Evolutionary conservation across 441 rosid species (phyloP).

Genomic region (Daphne laureola): DNA sequence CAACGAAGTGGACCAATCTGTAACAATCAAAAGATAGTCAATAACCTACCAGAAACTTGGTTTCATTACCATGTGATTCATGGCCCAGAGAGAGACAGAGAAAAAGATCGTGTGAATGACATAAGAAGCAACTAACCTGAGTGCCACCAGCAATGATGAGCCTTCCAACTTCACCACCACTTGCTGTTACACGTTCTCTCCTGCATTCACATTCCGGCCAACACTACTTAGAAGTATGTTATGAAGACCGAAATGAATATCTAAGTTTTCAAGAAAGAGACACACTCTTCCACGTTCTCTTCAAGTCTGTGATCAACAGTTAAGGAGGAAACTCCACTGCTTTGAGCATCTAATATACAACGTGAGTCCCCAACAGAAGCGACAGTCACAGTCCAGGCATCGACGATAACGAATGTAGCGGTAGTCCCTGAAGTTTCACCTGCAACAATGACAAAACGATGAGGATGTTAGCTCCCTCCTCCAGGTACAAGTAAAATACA

Average conservation of each 20-base stretch:
- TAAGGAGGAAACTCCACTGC: slow-evolving; percentile 51
- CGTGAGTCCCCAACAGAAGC: slow-evolving; percentile 95
- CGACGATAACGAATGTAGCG: slow-evolving; percentile 79
- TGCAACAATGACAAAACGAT: slow-evolving; percentile 17
- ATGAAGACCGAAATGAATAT: slow-evolving; percentile 6
- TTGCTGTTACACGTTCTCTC: slow-evolving; percentile 81
- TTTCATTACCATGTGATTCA: neutral
- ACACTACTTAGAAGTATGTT: neutral
- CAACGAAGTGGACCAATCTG: slow-evolving; percentile 90
- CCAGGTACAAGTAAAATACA: slow-evolving; percentile 3
- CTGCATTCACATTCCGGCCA: slow-evolving; percentile 26
- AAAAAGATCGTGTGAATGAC: slow-evolving; percentile 3
- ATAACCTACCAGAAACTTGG: neutral
- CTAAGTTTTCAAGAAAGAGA: slow-evolving; percentile 16
- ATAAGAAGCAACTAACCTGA: slow-evolving; percentile 34
- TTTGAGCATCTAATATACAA: slow-evolving; percentile 70
- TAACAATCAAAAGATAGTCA: slow-evolving; percentile 2
- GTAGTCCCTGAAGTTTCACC: slow-evolving; percentile 94
- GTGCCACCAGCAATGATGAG: slow-evolving; percentile 71
- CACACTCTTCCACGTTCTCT: slow-evolving; percentile 77
- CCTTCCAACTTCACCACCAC: slow-evolving; percentile 97
- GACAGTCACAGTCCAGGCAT: slow-evolving; percentile 87
- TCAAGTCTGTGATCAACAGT: slow-evolving; percentile 89
- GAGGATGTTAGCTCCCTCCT: slow-evolving; percentile 10
- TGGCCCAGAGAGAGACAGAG: neutral